Base-by-base conservation (phyloP, 2,329 filamentous ascomycete species). In the Ophiostoma sp. region DNA sequence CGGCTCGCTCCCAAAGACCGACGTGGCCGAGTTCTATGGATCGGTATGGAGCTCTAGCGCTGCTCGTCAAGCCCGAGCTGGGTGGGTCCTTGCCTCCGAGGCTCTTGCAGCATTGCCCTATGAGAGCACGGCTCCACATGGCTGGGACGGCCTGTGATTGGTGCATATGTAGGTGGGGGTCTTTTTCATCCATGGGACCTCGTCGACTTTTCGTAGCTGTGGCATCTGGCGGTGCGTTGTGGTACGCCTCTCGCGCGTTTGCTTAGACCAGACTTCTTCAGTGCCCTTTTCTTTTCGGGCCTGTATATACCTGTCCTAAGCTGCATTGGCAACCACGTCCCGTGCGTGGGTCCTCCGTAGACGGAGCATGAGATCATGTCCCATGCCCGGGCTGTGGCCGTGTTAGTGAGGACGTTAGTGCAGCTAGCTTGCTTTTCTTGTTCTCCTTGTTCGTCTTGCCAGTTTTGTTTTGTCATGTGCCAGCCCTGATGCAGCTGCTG, bases 151-250 rank as follows among this genome's bases (percentile, higher is more conserved):
- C n/a, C 7, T 36, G 8, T 64, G 63, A 64, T 64, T 47, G 42
- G 41, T 2, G n/a, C 42, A 8, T 8, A 36, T 47, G 11, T 2
- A 16, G 18, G 42, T 44, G 41, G 63, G n/a, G n/a, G 7, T 64
- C 41, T 45, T 64, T 64, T 42, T n/a, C 63, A 42, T 45, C 27
- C 63, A 64, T 64, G 63, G 18, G 63, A 64, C 63, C 42, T 64
- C 18, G 18, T 27, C 18, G 3, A 5, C n/a, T 42, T 63, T 38
- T 38, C 12, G 16, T 42, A 18, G 14, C 49, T 52, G 49, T 6
- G 7, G 14, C 55, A 27, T 27, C 27, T 27, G 27, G 27, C 27
- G 27, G 27, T 27, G 27, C 27, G 2, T 27, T 27, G 27, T 27
- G 27, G 27, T 27, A 27, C 27, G 27, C 27, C 27, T 27, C 27